Base-by-base conservation (phyloP, 1,284 basidiomycete genomes). In the Sporisorium graminicola region DNA sequence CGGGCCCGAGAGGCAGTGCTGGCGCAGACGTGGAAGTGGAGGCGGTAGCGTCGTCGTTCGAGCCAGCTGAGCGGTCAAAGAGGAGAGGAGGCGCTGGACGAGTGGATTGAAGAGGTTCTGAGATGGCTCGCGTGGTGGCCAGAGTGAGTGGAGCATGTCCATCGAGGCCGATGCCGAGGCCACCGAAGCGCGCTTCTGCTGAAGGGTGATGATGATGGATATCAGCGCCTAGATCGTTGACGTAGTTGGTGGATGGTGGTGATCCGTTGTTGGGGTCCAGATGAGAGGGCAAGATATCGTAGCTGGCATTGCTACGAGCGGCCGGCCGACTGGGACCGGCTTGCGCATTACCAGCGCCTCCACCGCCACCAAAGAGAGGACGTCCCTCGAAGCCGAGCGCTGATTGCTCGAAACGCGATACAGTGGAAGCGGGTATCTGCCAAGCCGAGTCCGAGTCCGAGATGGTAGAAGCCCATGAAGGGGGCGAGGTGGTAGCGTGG, bases 81-180 rank as follows among this genome's bases (percentile, higher is more conserved):
- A 73, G 53, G 10, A 66, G 49, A 5, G 56, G 31, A 6, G 63
- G 58, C 10, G 63, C 5, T 5, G 29, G 63, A 26, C 56, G 62
- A 20, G 58, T 37, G 13, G 58, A 54, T 16, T 51, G 46, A 18
- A 58, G 14, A 7, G 61, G 35, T 40, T 60, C 55, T 0, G 27
- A 9, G 43, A 55, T 29, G 7, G 58, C 50, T 16, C 47, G 57
- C 10, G 55, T n/a, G 3, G 35, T 26, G 12, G 72, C 33, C 3
- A 65, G 20, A 8, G 44, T 29, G 29, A 66, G 62, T 0, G 62
- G 59, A 20, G 67, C 60, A 20, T 70, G 60, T 26, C 59, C 66
- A n/a, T 77, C 75, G 16, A 77, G 58, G 24, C 71, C 67, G 16
- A 77, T 65, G 40, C 67, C 67, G n/a, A 77, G 75, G 26, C 75